Evolutionary conservation across 495 filamentous ascomycete species (phyloP).

Genomic region (Penicillium steckii): DNA sequence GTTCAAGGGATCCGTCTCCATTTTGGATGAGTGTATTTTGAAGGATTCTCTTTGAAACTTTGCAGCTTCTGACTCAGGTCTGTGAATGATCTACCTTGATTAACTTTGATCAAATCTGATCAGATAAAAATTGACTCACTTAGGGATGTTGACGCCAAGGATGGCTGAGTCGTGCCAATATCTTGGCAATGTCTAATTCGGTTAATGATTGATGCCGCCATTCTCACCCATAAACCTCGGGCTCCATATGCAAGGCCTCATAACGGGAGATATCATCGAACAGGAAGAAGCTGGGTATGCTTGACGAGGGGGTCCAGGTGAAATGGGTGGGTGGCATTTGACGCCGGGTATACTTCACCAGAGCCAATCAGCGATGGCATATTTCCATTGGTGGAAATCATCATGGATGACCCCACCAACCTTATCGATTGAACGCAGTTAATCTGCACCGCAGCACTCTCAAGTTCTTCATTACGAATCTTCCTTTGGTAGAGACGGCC

Average conservation of each 20-base stretch:
- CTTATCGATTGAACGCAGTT: background rate
- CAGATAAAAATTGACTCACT: background rate
- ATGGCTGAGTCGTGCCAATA: conserved; percentile 1
- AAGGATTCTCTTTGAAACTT: background rate
- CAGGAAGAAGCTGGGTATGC: background rate
- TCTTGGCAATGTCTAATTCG: background rate
- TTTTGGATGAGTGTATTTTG: conserved; percentile 1
- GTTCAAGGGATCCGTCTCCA: conserved; percentile 11
- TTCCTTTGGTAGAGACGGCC: background rate
- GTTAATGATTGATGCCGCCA: background rate
- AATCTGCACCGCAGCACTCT: background rate
- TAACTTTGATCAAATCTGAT: background rate
- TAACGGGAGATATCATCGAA: background rate
- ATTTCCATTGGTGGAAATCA: background rate
- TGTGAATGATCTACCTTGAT: no score
- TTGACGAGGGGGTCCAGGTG: background rate
- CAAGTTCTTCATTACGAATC: background rate
- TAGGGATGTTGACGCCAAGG: background rate
- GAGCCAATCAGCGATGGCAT: background rate
- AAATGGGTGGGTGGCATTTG: background rate
- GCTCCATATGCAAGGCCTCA: no score
- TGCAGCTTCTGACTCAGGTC: background rate
- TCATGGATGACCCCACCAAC: background rate
- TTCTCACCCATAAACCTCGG: no score
- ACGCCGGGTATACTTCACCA: background rate